These are phyloP conservation scores for Spiraea crenata DNA, from an alignment of 331 rosid species.

Conservation along the genomic window DNA sequence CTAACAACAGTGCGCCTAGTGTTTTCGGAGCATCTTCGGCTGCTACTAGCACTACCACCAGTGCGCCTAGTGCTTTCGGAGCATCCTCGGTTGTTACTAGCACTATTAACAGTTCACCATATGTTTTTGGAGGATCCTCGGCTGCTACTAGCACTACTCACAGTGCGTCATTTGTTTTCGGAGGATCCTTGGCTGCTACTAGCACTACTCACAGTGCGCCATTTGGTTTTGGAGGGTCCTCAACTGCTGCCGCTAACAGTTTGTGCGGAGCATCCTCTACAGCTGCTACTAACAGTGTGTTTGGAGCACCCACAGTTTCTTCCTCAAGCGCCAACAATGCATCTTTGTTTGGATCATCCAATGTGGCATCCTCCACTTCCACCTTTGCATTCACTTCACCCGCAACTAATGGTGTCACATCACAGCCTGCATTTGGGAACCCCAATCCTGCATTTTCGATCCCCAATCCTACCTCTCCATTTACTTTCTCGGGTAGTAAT, in stretches of 20 bases:
- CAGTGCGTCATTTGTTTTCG: conserved; percentile 26
- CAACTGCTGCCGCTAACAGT: not conserved
- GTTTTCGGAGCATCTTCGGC: conserved; percentile 30
- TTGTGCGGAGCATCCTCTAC: conserved; percentile 27
- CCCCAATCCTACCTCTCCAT: conserved; percentile 33
- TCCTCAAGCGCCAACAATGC: conserved; percentile 29
- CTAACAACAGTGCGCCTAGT: not conserved
- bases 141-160: conserved; percentile 8
- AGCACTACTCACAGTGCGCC: conserved; percentile 9
- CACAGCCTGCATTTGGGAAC: conserved; percentile 60
- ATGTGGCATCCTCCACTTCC: conserved; percentile 47
- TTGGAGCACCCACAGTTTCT: conserved; percentile 34
- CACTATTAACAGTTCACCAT: conserved; percentile 7
- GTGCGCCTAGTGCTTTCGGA: conserved; percentile 44
- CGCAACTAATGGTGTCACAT: conserved; percentile 31
- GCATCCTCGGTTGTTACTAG: conserved; percentile 26
- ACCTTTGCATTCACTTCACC: conserved; percentile 60
- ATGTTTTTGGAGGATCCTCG: not conserved
- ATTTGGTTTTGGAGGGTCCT: conserved; percentile 5
- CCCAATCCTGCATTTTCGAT: conserved; percentile 35
- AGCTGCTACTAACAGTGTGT: conserved; percentile 6
- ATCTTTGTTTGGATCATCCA: conserved; percentile 48
- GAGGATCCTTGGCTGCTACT: conserved; percentile 21
- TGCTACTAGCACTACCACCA: conserved; percentile 27
- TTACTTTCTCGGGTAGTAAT: conserved; percentile 47